These are phyloP conservation scores for Pythium plurisporium DNA, from an alignment of 352 stramenopile species.

Conservation along the genomic window DNA sequence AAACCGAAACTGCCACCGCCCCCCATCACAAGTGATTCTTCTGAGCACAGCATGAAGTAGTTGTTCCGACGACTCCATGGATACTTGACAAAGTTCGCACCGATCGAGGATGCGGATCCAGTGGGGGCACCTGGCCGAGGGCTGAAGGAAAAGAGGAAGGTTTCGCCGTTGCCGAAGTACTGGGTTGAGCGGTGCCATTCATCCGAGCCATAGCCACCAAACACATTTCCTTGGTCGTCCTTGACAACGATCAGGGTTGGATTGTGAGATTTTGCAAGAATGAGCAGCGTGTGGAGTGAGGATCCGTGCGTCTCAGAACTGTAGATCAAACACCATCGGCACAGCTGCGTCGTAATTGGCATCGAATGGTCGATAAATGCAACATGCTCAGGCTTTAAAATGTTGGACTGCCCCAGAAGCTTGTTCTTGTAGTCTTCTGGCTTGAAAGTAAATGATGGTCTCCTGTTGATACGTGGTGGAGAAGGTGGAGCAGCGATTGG, in stretches of 20 bases:
- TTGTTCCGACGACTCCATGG: constrained; percentile 87
- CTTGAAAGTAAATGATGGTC: constrained; percentile 51
- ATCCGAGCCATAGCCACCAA: constrained; percentile 79
- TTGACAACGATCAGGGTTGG: constrained; percentile 82
- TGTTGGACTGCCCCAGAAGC: constrained; percentile 63
- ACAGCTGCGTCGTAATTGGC: constrained; percentile 75
- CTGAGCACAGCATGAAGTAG: constrained; percentile 90
- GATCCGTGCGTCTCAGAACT: constrained; percentile 72
- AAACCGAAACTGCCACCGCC: constrained; percentile 87
- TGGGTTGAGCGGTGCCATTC: constrained; percentile 74
- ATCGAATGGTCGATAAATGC: constrained; percentile 65
- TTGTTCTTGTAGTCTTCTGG: constrained; percentile 72
- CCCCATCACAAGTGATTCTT: constrained; percentile 89
- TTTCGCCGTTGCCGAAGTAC: constrained; percentile 88
- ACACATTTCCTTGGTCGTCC: constrained; percentile 66
- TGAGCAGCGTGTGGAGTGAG: constrained; percentile 69
- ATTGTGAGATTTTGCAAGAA: constrained; percentile 59
- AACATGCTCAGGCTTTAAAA: constrained; percentile 67
- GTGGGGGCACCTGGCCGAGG: constrained; percentile 13
- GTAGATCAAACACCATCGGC: constrained; percentile 79
- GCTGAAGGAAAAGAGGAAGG: constrained; percentile 87
- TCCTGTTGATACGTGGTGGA: constrained; percentile 37
- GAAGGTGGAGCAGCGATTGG: constrained; percentile 22
- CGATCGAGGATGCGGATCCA: background rate
- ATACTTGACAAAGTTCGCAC: constrained; percentile 61